Evolutionary conservation across 2,329 filamentous ascomycete species (phyloP).

Genomic region (Waltergamsia citrina): DNA sequence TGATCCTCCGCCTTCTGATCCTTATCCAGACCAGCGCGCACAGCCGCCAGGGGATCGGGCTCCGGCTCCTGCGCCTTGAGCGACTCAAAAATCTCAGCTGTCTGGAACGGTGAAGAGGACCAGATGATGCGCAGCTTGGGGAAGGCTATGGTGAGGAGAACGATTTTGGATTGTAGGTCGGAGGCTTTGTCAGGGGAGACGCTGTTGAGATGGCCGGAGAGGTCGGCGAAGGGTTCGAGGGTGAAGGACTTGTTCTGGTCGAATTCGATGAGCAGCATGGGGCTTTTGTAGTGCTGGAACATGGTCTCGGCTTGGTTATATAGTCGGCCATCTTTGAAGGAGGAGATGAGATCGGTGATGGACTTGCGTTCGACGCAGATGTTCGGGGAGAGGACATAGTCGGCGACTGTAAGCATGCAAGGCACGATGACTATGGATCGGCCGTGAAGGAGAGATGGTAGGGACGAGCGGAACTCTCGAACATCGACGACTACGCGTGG

Average conservation of each 20-base stretch:
- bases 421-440: slow-evolving; percentile 82
- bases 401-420: slow-evolving; percentile 91
- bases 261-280: slow-evolving; percentile 94
- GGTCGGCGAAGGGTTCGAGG: slow-evolving; percentile 68
- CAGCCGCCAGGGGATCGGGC: slow-evolving; percentile 81
- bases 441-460: slow-evolving; percentile 85
- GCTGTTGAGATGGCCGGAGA: slow-evolving; percentile 51
- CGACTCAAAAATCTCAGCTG: slow-evolving; percentile 91
- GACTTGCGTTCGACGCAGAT: slow-evolving; percentile 96
- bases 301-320: slow-evolving; percentile 91
- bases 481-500: slow-evolving; percentile 92
- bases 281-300: slow-evolving; percentile 82
- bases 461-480: slow-evolving; percentile 86
- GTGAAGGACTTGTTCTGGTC: slow-evolving; percentile 97
- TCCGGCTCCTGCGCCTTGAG: slow-evolving; percentile 85
- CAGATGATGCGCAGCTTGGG: slow-evolving; percentile 86
- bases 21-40: slow-evolving; percentile 62
- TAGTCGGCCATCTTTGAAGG: slow-evolving; percentile 82
- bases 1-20: slow-evolving; percentile 53
- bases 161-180: slow-evolving; percentile 85
- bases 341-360: slow-evolving; percentile 81
- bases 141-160: slow-evolving; percentile 86
- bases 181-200: slow-evolving; percentile 52
- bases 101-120: slow-evolving; percentile 89
- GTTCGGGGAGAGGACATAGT: slow-evolving; percentile 85